These are phyloP conservation scores for Staphylotrichum tortipilum DNA, from an alignment of 495 filamentous ascomycete genomes.

Conservation along the genomic window DNA sequence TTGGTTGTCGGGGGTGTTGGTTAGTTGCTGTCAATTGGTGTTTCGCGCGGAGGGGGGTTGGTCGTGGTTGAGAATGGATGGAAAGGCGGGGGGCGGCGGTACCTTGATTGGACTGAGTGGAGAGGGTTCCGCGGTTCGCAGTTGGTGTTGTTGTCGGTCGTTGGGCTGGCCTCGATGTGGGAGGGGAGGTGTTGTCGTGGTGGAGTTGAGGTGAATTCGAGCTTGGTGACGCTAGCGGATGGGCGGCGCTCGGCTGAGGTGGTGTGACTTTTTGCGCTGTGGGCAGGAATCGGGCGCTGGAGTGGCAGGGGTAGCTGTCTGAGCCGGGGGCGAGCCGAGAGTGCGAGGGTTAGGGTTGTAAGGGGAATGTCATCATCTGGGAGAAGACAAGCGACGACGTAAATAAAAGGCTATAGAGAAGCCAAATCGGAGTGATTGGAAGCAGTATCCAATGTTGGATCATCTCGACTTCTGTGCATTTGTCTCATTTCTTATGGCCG, in stretches of 20 bases:
- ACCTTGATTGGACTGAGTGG: conserved; percentile 8
- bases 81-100: background rate
- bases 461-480: too few species aligned
- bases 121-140: too few species aligned
- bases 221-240: conserved; percentile 10
- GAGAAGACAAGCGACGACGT: too few species aligned
- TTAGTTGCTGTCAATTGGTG: background rate
- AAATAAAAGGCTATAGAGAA: too few species aligned
- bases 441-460: too few species aligned
- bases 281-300: background rate
- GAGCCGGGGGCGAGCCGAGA: background rate
- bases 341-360: background rate
- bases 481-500: too few species aligned
- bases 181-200: background rate
- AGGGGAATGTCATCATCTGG: too few species aligned
- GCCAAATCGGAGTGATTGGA: too few species aligned
- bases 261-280: conserved; percentile 17
- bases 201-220: conserved; percentile 10
- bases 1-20: background rate
- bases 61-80: background rate
- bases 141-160: background rate
- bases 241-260: conserved; percentile 13
- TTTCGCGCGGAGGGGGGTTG: background rate
- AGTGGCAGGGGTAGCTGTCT: conserved; percentile 2
- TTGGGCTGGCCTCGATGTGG: background rate